Base-by-base conservation (phyloP, 306 rosid species). In the Begonia fuchsioides region DNA sequence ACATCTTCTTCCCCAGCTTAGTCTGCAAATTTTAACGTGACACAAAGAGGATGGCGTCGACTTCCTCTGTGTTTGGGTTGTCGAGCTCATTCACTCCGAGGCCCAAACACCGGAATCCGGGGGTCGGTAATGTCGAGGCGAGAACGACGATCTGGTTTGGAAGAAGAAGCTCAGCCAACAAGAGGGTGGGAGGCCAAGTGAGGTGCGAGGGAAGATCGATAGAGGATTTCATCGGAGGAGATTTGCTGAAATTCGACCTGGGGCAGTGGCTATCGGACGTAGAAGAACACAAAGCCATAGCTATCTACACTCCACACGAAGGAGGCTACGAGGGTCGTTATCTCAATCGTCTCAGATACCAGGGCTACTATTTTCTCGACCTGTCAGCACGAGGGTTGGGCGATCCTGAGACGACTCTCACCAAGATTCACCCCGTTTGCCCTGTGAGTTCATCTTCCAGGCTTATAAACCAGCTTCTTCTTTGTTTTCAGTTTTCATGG, bases 321-420 rank as follows among this genome's bases (percentile, higher is more conserved):
- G 95, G 95, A 20, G 97, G 97, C 15, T 90, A 84, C 32, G 95
- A 90, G 70, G 97, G 97, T 1, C 83, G 97, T 0, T 73, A 88
- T 58, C 66, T 81, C 5, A 78, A 63, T 0, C 81, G 95, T 12
- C 78, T 88, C 10, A 65, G 45, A 11, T 74, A 77, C 45, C 86
- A 84, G 26, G 97, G 97, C 1, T 88, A 88, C 74, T 84, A 88
- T 53, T 88, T 88, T 60, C 90, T 88, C 2, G 93, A 88, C 56
- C 83, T 88, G 12, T 53, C 82, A 0, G 93, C 95, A 18, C 72
- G 97, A 43, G 95, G 97, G 43, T 90, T 88, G 6, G 97, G 97
- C 55, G 97, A 88, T 53, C 66, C 82, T 12, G 97, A 90, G 66
- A 76, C 97, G 43, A 76, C 87, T 15, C 94, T 90, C 69, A 90